A percentile compares a stretch with the other conserved stretches of the same genome.
phyloP scores from a whole-genome alignment of 164 flowering plant species.

The Cinnamomum chago region DNA sequence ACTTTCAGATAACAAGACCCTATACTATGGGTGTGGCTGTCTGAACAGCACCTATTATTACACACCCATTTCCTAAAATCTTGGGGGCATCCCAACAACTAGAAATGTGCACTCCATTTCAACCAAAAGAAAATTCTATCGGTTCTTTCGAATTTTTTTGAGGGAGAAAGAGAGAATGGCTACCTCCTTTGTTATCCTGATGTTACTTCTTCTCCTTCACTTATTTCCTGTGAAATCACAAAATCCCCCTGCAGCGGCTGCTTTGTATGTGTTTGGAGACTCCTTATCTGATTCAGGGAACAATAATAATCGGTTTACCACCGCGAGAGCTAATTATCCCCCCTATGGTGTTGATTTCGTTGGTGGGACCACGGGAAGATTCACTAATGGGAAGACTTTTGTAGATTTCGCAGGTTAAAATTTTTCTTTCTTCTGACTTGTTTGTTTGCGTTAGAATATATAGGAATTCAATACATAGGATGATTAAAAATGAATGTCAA shows the following conservation, averaged over 20 bases:
- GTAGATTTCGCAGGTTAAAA: slow-evolving; percentile 26
- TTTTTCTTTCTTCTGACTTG: too few relatives aligned
- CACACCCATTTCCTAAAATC: too few relatives aligned
- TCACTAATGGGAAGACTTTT: slow-evolving; percentile 50
- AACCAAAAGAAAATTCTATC: too few relatives aligned
- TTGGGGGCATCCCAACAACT: too few relatives aligned
- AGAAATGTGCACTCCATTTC: too few relatives aligned
- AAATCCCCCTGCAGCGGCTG: slow-evolving; percentile 6
- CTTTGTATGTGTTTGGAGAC: slow-evolving; percentile 11
- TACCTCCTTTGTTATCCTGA: neutral
- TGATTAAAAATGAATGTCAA: too few relatives aligned
- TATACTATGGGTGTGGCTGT: too few relatives aligned
- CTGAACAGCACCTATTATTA: too few relatives aligned
- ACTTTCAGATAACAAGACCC: too few relatives aligned
- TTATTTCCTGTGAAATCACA: neutral
- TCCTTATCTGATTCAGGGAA: slow-evolving; percentile 45
- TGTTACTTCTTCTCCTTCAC: neutral
- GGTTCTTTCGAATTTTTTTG: too few relatives aligned
- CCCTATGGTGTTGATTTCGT: slow-evolving; percentile 61
- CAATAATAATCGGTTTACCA: slow-evolving; percentile 39
- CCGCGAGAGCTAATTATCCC: slow-evolving; percentile 38
- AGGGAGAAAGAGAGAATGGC: neutral
- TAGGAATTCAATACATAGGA: too few relatives aligned
- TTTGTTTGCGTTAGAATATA: too few relatives aligned
- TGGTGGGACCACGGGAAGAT: slow-evolving; percentile 47